Base-by-base conservation (phyloP, 148 eudicot genomes). In the Rhododendron kiyosumense region DNA sequence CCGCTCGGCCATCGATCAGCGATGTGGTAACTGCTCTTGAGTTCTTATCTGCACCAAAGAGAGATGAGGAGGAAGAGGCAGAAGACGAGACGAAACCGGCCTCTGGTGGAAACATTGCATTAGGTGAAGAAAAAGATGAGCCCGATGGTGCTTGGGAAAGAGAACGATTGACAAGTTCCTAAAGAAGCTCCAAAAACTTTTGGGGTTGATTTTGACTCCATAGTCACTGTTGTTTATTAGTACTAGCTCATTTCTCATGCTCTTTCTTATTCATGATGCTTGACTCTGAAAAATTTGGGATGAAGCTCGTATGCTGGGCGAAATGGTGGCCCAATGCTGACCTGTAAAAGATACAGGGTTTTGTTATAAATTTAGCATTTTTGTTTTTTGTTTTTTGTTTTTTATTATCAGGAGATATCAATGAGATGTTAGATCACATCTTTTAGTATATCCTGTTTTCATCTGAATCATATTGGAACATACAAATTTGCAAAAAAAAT, bases 1-100 rank as follows among this genome's bases (percentile, higher is more conserved):
- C 67, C n/a, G 81, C 34, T 13, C 78, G 87, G 43, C 87, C 87
- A 41, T 49, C 22, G 82, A 79, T 79, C 57, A 49, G 82, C 4
- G 61, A 79, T 15, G 82, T 79, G 24, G 82, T 79, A 17, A 79
- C 59, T 5, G 82, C 82, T 5, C 82, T 79, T 34, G 82, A 79
- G 59, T 79, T 79, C 61, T 79, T 79, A 20, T 79, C 28, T 51
- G 4, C 57, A 51, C 57, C 57, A 4, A 30, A 6, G 0, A 28
- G 12, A 1, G 61, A 49, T 11, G 82, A 79, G 20, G 82, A 17
- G 15, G 61, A 49, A 12, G 61, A 3, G 14, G 57, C 57, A 17
- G 63, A 14, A 49, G 24, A 79, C 2, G 17, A 78, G 32, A 78
- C 2, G 32, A 45, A 26, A 15, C 4, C 1, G 34, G 1, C 61